phyloP scores from a whole-genome alignment of 2,329 filamentous ascomycete species.

The Alternaria brassicae region DNA sequence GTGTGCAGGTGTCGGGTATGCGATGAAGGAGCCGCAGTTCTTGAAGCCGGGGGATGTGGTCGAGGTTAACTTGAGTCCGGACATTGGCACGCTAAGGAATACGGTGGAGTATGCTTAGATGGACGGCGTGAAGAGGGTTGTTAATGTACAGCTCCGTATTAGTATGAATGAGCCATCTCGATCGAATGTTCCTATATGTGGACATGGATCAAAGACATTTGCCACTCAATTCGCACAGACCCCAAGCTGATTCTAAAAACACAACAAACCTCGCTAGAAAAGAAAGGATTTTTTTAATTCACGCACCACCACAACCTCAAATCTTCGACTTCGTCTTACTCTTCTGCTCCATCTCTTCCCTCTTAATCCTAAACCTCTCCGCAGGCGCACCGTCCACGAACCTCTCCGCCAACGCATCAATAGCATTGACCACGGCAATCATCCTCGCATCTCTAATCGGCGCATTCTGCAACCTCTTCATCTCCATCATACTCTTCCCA shows the following conservation, averaged over 20 bases:
- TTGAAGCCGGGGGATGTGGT: slow-evolving; percentile 46
- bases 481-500: slow-evolving; percentile 62
- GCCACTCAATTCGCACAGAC: too few relatives aligned
- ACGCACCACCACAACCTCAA: slow-evolving; percentile 16
- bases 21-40: slow-evolving; percentile 51
- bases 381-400: slow-evolving; percentile 58
- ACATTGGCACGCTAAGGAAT: slow-evolving; percentile 46
- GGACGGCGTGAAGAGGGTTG: background rate
- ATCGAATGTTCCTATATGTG: too few relatives aligned
- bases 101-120: slow-evolving; percentile 38
- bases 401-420: slow-evolving; percentile 58
- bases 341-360: slow-evolving; percentile 43
- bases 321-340: slow-evolving; percentile 43
- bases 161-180: too few relatives aligned
- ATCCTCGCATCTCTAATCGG: slow-evolving; percentile 54
- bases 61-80: slow-evolving; percentile 40
- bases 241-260: too few relatives aligned
- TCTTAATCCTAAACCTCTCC: slow-evolving; percentile 55
- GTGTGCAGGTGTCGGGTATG: slow-evolving; percentile 49
- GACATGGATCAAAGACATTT: too few relatives aligned
- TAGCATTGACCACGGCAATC: slow-evolving; percentile 56
- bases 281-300: too few relatives aligned
- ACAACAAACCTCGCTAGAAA: too few relatives aligned
- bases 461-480: slow-evolving; percentile 59
- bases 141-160: too few relatives aligned